Evolutionary conservation across 179 eudicot genomes (phyloP).

Genomic region (Drosera spatulata): DNA sequence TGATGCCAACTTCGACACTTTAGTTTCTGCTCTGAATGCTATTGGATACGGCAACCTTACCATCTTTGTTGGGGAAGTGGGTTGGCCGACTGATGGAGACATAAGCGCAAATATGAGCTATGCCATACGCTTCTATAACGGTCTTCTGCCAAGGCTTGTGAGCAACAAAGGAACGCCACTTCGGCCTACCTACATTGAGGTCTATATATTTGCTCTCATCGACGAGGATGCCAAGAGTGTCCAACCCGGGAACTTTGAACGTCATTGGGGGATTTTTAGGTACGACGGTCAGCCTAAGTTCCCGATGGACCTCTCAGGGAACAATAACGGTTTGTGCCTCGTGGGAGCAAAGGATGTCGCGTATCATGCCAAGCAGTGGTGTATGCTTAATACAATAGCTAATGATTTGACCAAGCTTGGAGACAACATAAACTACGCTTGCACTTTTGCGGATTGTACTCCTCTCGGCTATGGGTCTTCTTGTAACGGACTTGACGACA

Average conservation of each 20-base stretch:
- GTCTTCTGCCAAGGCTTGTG: constrained; percentile 38
- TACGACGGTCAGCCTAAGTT: constrained; percentile 78
- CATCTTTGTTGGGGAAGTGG: constrained; percentile 58
- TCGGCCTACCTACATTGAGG: constrained; percentile 52
- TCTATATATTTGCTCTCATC: constrained; percentile 58
- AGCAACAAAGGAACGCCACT: constrained; percentile 62
- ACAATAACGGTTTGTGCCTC: constrained; percentile 25
- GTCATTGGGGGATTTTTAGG: constrained; percentile 81
- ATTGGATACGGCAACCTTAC: constrained; percentile 40
- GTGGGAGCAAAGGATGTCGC: constrained; percentile 48
- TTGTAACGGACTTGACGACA: constrained; percentile 50
- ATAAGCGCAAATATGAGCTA: constrained; percentile 37
- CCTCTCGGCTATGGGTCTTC: constrained; percentile 73
- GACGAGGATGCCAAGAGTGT: constrained; percentile 71
- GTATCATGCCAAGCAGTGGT: constrained; percentile 56
- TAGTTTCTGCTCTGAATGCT: constrained; percentile 54
- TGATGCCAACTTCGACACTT: constrained; percentile 75
- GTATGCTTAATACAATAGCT: constrained; percentile 41
- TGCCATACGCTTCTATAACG: constrained; percentile 43
- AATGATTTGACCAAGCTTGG: constrained; percentile 43
- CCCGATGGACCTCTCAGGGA: constrained; percentile 51
- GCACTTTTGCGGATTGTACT: constrained; percentile 60
- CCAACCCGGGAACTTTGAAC: constrained; percentile 73
- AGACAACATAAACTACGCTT: constrained; percentile 47
- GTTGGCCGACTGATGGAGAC: constrained; percentile 17